phyloP scores from a whole-genome alignment of 495 filamentous ascomycete species.

The Lindgomyces ingoldianus region DNA sequence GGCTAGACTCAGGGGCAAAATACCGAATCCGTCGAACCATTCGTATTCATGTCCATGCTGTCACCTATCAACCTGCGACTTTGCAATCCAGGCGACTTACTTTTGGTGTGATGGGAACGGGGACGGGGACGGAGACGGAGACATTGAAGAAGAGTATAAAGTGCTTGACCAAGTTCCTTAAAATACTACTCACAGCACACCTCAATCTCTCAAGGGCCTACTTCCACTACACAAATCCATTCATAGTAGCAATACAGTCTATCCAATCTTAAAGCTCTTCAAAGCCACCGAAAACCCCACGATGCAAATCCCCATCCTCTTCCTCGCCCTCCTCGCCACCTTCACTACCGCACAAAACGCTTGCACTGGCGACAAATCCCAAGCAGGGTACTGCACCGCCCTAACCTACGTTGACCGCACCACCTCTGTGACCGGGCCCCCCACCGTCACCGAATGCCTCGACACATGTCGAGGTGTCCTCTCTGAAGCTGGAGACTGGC shows the following conservation, averaged over 20 bases:
- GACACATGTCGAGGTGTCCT: not conserved
- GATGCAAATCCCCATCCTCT: not conserved
- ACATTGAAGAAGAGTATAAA: too few species aligned
- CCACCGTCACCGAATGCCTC: not conserved
- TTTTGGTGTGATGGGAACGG: not conserved
- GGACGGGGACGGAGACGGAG: too few species aligned
- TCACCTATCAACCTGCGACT: not conserved
- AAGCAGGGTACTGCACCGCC: not conserved
- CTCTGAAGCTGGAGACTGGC: slow-evolving; percentile 4
- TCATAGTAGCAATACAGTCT: too few species aligned
- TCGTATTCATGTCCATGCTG: not conserved
- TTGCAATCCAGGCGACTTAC: not conserved
- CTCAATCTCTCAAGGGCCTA: too few species aligned
- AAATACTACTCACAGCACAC: too few species aligned
- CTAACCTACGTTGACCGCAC: not conserved
- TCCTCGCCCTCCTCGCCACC: not conserved
- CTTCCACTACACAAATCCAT: too few species aligned
- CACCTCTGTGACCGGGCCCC: not conserved
- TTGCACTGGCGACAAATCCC: not conserved
- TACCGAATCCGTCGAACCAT: not conserved
- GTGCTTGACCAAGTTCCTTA: too few species aligned
- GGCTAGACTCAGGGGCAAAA: not conserved
- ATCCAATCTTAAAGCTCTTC: too few species aligned
- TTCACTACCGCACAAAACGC: not conserved
- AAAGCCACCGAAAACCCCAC: too few species aligned